Evolutionary conservation across 1,139 yeast species (phyloP).

Genomic region (Saccharomycopsis crataegensis): DNA sequence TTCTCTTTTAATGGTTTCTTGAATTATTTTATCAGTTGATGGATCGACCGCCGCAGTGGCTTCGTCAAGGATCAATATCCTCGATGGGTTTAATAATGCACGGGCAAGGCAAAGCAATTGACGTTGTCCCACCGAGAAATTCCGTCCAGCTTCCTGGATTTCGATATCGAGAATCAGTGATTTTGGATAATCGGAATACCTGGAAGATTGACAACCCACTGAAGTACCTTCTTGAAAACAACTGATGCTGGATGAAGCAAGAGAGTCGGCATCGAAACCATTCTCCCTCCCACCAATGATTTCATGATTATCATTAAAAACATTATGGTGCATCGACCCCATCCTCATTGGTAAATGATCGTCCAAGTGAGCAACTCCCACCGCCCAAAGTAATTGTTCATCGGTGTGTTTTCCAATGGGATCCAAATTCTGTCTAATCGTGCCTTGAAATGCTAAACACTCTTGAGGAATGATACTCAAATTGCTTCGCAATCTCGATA

Average conservation of each 20-base stretch:
- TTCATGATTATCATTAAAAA: background rate
- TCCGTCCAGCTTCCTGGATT: constrained; percentile 63
- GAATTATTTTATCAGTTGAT: constrained; percentile 69
- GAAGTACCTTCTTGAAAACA: background rate
- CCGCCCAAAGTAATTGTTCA: constrained; percentile 46
- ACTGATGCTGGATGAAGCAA: background rate
- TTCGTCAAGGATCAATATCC: constrained; percentile 65
- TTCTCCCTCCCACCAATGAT: constrained; percentile 20
- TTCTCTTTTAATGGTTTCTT: constrained; percentile 60
- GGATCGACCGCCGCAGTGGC: constrained; percentile 85
- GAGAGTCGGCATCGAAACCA: constrained; percentile 11
- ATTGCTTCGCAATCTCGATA: constrained; percentile 45
- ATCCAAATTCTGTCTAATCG: constrained; percentile 53
- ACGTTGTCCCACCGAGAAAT: constrained; percentile 70
- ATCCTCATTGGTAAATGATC: constrained; percentile 31
- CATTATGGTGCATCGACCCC: background rate
- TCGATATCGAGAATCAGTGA: constrained; percentile 33
- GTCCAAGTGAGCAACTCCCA: constrained; percentile 46
- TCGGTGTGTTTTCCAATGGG: constrained; percentile 47
- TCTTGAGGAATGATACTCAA: constrained; percentile 65
- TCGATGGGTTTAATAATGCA: constrained; percentile 56
- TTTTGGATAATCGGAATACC: background rate
- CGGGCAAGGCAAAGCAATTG: constrained; percentile 72
- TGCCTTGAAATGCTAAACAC: constrained; percentile 59
- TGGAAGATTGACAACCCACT: background rate